phyloP scores from a whole-genome alignment of 345 rosid genomes.

The Eucalyptus sideroxylon region DNA sequence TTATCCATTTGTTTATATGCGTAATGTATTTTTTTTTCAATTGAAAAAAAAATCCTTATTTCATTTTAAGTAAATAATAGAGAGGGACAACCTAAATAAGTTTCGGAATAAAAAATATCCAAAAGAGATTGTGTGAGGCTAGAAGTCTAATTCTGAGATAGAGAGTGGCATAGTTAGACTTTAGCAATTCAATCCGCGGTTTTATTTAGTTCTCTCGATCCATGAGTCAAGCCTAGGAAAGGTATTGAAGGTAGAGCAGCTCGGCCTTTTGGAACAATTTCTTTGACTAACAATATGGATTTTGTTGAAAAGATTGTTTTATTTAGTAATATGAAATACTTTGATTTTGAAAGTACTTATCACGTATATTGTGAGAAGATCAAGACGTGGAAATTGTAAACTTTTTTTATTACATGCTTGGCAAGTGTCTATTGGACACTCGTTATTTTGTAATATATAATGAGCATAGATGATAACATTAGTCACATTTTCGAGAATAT shows the following conservation, averaged over 20 bases:
- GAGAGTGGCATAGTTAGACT: too few species aligned
- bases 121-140: too few species aligned
- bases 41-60: too few species aligned
- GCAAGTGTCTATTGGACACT: not conserved
- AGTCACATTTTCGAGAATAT: not conserved
- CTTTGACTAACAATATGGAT: not conserved
- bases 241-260: too few species aligned
- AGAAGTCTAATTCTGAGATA: too few species aligned
- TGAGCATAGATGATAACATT: not conserved
- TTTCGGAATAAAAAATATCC: too few species aligned
- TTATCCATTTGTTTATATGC: not conserved
- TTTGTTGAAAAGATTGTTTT: not conserved
- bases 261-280: too few species aligned
- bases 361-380: not conserved
- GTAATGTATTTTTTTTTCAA: not conserved
- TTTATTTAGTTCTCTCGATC: too few species aligned
- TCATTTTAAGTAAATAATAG: too few species aligned
- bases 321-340: not conserved
- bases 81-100: too few species aligned
- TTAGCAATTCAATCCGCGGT: fast-evolving
- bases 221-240: too few species aligned
- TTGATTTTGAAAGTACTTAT: not conserved
- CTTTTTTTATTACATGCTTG: not conserved
- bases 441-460: too few species aligned
- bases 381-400: not conserved